These are phyloP conservation scores for Botrytis byssoidea DNA, from an alignment of 2,329 filamentous ascomycete genomes.

Conservation along the genomic window DNA sequence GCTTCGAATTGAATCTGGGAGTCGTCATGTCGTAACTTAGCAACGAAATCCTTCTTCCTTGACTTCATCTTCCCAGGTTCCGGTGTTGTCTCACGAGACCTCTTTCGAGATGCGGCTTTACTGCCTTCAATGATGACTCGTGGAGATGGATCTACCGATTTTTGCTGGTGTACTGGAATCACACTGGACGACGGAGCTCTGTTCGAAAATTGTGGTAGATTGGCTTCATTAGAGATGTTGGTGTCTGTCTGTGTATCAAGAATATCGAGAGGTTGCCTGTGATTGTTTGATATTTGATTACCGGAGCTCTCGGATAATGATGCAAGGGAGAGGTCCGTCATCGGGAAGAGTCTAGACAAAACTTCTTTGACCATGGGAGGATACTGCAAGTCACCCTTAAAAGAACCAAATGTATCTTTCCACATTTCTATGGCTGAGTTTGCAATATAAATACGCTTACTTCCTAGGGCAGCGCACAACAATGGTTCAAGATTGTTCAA, in stretches of 20 bases:
- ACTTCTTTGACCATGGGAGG: constrained; percentile 62
- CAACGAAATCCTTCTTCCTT: constrained; percentile 42
- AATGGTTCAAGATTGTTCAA: constrained; percentile 55
- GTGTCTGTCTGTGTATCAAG: constrained; percentile 40
- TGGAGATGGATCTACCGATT: constrained; percentile 24
- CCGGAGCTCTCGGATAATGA: constrained; percentile 43
- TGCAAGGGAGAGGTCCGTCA: constrained; percentile 52
- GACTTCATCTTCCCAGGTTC: constrained; percentile 41
- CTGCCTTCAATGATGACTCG: constrained; percentile 29
- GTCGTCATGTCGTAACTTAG: constrained; percentile 70
- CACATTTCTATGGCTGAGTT: constrained; percentile 59
- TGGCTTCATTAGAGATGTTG: constrained; percentile 4
- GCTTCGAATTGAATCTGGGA: constrained; percentile 77
- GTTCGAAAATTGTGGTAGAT: constrained; percentile 15
- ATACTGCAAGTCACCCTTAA: constrained; percentile 56
- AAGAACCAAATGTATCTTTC: constrained; percentile 67
- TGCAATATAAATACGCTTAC: constrained; percentile 55
- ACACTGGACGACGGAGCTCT: neutral
- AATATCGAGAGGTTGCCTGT: constrained; percentile 39
- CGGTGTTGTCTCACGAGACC: constrained; percentile 33
- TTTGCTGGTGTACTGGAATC: neutral
- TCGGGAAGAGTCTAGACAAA: constrained; percentile 58
- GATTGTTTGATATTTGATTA: constrained; percentile 36
- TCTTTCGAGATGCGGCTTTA: constrained; percentile 25
- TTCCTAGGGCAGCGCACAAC: constrained; percentile 56